Percentiles rank a stretch among this genome's conserved stretches.
phyloP scores from a whole-genome alignment of 345 rosid genomes.

The Eucalyptus erythrocorys region DNA sequence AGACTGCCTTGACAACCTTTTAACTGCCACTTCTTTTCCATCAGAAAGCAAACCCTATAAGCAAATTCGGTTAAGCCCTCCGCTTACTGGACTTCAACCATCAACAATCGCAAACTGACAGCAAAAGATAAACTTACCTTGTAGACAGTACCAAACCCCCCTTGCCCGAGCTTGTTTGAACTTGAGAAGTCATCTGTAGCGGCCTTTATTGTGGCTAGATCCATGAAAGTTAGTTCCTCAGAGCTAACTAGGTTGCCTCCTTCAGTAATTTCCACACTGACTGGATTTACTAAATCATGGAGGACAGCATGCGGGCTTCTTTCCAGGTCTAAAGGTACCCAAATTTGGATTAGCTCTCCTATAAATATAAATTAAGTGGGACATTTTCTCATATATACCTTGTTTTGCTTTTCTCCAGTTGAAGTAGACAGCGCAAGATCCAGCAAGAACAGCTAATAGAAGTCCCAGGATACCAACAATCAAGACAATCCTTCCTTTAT shows the following conservation, averaged over 20 bases:
- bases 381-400: neutral
- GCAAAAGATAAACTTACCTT: slow-evolving; percentile 6
- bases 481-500: neutral
- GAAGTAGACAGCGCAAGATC: neutral
- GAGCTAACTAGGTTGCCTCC: slow-evolving; percentile 6
- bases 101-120: neutral
- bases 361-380: neutral
- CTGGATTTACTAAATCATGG: neutral
- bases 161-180: slow-evolving; percentile 21
- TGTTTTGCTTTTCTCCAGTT: neutral
- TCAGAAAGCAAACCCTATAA: slow-evolving; percentile 9
- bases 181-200: slow-evolving; percentile 25
- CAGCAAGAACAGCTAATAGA: neutral
- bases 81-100: neutral
- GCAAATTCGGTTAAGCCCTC: neutral
- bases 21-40: slow-evolving; percentile 18
- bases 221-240: slow-evolving; percentile 16
- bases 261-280: neutral
- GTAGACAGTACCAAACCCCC: slow-evolving; percentile 30
- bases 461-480: neutral
- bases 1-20: slow-evolving; percentile 18
- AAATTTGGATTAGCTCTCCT: neutral
- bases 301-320: neutral
- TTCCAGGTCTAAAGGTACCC: slow-evolving; percentile 1
- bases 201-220: neutral